Conservation (phyloP, 352 stramenopile genomes). For the Globisporangium paddicum region DNA sequence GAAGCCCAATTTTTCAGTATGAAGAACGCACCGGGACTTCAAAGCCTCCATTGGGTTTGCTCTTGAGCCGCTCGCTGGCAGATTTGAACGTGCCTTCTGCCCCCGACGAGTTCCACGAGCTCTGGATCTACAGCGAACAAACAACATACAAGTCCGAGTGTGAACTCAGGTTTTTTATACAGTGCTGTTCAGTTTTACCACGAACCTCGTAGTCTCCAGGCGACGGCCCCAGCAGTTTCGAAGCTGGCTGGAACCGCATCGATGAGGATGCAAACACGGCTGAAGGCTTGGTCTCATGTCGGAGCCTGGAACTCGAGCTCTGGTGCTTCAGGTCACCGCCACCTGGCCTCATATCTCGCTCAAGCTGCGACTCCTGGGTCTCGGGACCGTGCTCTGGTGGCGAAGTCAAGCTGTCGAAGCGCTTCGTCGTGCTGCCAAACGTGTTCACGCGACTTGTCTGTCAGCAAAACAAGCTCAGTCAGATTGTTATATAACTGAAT, state of each 20-base stretch:
- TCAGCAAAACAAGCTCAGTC: not conserved
- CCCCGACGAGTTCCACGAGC: conserved; percentile 58
- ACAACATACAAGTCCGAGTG: not conserved
- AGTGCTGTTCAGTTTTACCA: too few relatives aligned
- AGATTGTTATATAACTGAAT: too few relatives aligned
- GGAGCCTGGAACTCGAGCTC: conserved; percentile 9
- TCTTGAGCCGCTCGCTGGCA: conserved; percentile 45
- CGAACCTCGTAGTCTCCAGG: conserved; percentile 70
- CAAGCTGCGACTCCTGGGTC: conserved; percentile 45
- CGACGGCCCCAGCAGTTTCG: conserved; percentile 33
- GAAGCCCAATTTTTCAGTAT: not conserved
- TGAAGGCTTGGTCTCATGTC: conserved; percentile 38
- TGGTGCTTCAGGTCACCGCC: conserved; percentile 19
- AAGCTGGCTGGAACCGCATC: conserved; percentile 36
- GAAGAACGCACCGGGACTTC: conserved; percentile 50
- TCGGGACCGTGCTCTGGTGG: conserved; percentile 16
- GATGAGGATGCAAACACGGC: conserved; percentile 68
- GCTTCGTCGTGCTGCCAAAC: conserved; percentile 72
- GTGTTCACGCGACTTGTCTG: conserved; percentile 63
- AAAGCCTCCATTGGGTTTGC: conserved; percentile 19
- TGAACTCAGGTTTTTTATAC: too few relatives aligned
- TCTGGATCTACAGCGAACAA: conserved; percentile 36
- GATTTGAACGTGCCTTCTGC: conserved; percentile 68
- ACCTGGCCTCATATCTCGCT: conserved; percentile 46
- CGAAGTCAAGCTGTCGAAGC: conserved; percentile 53